Percentiles rank a stretch among this genome's conserved stretches.
These are phyloP conservation scores for Rhizopus stolonifer DNA, from an alignment of 371 early-diverging fungal genomes.

Conservation along the genomic window DNA sequence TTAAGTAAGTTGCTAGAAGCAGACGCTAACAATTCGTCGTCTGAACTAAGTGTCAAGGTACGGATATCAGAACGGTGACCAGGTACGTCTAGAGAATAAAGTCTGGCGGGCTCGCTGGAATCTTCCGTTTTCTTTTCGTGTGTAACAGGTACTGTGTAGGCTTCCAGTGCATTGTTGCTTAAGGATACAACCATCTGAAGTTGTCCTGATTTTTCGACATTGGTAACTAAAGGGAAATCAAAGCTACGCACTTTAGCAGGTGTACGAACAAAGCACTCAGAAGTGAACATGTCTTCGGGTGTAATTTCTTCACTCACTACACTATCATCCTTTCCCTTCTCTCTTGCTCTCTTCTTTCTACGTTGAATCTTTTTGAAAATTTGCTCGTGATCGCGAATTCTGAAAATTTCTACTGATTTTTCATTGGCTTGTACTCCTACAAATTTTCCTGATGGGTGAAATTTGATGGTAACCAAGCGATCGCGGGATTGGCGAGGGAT, in stretches of 20 bases:
- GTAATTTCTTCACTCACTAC: constrained; percentile 54
- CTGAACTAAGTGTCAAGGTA: constrained; percentile 78
- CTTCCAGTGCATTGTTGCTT: constrained; percentile 74
- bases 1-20: constrained; percentile 80
- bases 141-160: constrained; percentile 57
- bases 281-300: constrained; percentile 69
- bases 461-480: constrained; percentile 71
- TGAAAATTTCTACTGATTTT: constrained; percentile 80
- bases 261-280: constrained; percentile 64
- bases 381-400: constrained; percentile 72
- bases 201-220: constrained; percentile 56
- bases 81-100: constrained; percentile 72
- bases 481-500: constrained; percentile 81
- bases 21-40: constrained; percentile 84
- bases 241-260: constrained; percentile 74
- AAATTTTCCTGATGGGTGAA: constrained; percentile 75
- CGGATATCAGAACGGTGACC: constrained; percentile 94
- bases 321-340: constrained; percentile 64
- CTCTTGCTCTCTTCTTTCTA: constrained; percentile 76
- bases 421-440: constrained; percentile 81
- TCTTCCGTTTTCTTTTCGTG: constrained; percentile 50
- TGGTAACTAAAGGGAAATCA: constrained; percentile 64
- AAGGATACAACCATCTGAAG: constrained; percentile 60
- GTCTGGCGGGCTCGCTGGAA: constrained; percentile 48
- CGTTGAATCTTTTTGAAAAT: constrained; percentile 81